Evolutionary conservation across 1,284 basidiomycete genomes (phyloP), one percentile per base, ranked within the genome.

Genomic region (Vanrija sp.): DNA sequence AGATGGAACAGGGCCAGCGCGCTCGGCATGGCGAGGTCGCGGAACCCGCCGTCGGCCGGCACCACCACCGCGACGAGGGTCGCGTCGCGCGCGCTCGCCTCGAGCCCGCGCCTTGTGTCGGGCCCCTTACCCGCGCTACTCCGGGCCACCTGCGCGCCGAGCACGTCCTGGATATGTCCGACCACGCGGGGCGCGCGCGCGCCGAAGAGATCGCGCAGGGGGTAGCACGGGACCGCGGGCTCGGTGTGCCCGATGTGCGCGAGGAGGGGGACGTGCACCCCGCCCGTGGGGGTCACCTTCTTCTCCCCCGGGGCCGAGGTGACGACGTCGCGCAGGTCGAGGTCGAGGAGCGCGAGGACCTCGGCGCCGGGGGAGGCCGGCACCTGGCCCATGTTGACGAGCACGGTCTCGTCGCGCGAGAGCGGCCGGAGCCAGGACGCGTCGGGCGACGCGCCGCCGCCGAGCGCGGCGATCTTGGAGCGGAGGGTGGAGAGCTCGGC

Each of bases 331-430:
- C 20, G 25, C 19, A 53, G 54, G 37, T 42, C 41, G 12, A 59
- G 23, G 51, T 59, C 57, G 23, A 59, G 47, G 6, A 59, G 51
- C 4, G 47, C 43, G 22, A 59, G 39, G 10, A 59, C 46, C 12
- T 59, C 53, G 16, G 41, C 47, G 2, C 51, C 51, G 14, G 24
- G 36, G 4, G 42, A 36, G 1, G 27, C 27, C 6, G 57, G 57
- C 4, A 59, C 57, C 27, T 59, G 57, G 41, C 57, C 57, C 47
- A 59, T 47, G 50, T 59, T 59, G 25, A 56, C 57, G 8, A 59
- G 31, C 47, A 38, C 57, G 0, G 48, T 47, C 48, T 59, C 57
- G 19, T 52, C 51, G 41, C 36, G 41, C 4, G 36, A 50, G 19
- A 59, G 51, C 8, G 51, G 51, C 27, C 49, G 47, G 6, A 56